Evolutionary conservation across 1,284 basidiomycete species (phyloP), one percentile per base, ranked within the genome.

Genomic region (Rhodotorula sp.): DNA sequence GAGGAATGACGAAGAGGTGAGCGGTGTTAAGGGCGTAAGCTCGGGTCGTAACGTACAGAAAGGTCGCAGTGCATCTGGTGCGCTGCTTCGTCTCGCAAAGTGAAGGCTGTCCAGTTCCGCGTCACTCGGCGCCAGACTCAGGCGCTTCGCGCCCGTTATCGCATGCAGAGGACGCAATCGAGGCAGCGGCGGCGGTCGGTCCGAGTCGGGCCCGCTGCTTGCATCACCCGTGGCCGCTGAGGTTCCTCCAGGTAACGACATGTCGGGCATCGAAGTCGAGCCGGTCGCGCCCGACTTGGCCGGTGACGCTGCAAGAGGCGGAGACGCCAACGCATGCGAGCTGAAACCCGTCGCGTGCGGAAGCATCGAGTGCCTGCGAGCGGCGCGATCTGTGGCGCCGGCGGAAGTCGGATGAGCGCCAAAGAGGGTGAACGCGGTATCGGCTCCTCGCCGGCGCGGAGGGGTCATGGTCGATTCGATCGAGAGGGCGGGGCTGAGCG

Each of bases 251-350:
- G 47, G 60, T 46, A 12, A 18, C 48, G 58, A n/a, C 64, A 76
- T 65, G 54, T 76, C 72, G 4, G 72, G 74, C 62, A 74, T 64
- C 4, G 68, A 64, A 15, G 64, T 56, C 56, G 68, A 65, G 5
- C 54, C 60, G 15, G 62, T 54, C 14, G 65, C 56, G 29, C 61
- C 46, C 12, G n/a, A 8, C 49, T 59, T 52, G 47, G 47, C 21
- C 26, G 60, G 29, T 12, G 64, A 18, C 16, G 43, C 14, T 20
- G 20, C 43, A 10, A 16, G 39, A 2, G 59, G 29, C 26, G 59
- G 47, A 5, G 43, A 34, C 18, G 58, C 18, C n/a, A 59, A 7
- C 3, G 57, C 58, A n/a, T 67, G 46, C 29, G 62, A 43, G 47
- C 34, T 58, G 51, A 68, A 71, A 3, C 67, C 67, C 61, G 60